Evolutionary conservation across 768 basidiomycete genomes (phyloP), one percentile per base, ranked within the genome.

Genomic region (Artomyces pyxidatus): DNA sequence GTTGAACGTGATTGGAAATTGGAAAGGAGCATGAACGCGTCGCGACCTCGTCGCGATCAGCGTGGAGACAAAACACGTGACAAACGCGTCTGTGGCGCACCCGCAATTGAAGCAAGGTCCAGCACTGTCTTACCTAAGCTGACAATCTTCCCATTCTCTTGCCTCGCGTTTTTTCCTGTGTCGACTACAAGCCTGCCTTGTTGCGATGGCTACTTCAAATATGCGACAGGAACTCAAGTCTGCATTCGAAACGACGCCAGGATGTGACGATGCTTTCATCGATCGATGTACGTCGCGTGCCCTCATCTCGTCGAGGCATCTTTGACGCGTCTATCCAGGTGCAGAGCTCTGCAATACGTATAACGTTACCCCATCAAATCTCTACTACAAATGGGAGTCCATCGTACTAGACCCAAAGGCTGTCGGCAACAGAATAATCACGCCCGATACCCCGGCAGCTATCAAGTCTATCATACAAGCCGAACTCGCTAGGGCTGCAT

Each of bases 371-470:
- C 71, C 80, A 19, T 71, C 78, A 21, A 61, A 68, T 42, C 70
- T 89, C 17, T 71, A 71, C 35, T 88, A 70, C 64, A 88, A 87
- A 61, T 80, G 82, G 72, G 83, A 89, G 83, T 83, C 14, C 10
- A 47, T 35, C 23, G 38, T 32, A 23, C 54, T 46, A 10, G 21
- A 25, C 22, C 11, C 16, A 11, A 25, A 17, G 14, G n/a, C 39
- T 30, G 23, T 29, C 43, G 52, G 25, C 30, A 30, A 5, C 30
- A 35, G 17, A 10, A 29, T 50, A 60, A 45, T 66, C 48, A 45
- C 51, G 55, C 8, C 45, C 45, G 10, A 41, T 46, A 45, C 32
- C 47, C 21, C 56, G 42, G 3, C 12, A 51, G 6, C 19, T 41
- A 38, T 28, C 52, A 57, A n/a, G 25, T 1, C 37, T 8, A 4